Conservation (phyloP, 2,329 filamentous ascomycete genomes). For the Fusarium albosuccineum region DNA sequence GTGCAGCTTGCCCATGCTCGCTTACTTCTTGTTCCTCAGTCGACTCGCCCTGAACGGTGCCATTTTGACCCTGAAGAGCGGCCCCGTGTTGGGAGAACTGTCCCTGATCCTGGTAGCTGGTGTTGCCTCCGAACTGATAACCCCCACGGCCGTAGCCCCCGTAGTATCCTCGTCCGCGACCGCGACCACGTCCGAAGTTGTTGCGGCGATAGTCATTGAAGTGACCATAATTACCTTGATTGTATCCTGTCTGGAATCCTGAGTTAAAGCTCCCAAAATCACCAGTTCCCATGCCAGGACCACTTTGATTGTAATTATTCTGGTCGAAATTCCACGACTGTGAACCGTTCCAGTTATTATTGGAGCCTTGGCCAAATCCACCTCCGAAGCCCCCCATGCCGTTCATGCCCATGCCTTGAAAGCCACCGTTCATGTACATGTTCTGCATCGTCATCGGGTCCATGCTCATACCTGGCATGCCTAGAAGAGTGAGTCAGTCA, state of each 20-base stretch:
- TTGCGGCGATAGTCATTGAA: constrained; percentile 82
- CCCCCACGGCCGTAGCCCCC: constrained; percentile 69
- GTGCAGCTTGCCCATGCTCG: constrained; percentile 55
- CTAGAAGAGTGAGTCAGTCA: constrained; percentile 58
- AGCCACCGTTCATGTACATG: constrained; percentile 84
- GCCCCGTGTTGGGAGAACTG: constrained; percentile 49
- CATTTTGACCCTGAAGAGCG: constrained; percentile 35
- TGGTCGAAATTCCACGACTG: constrained; percentile 87
- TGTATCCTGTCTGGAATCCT: constrained; percentile 82
- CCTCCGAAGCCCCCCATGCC: constrained; percentile 82
- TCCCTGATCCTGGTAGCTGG: constrained; percentile 53
- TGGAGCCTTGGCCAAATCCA: constrained; percentile 71
- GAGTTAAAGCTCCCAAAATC: constrained; percentile 84
- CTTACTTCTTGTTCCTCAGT: constrained; percentile 52
- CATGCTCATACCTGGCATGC: constrained; percentile 88
- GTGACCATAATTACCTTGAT: constrained; percentile 87
- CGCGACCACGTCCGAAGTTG: constrained; percentile 76
- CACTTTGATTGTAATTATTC: constrained; percentile 93
- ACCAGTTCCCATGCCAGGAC: constrained; percentile 83
- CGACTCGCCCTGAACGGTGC: constrained; percentile 32
- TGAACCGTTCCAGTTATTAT: constrained; percentile 85
- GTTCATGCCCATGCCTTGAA: constrained; percentile 82
- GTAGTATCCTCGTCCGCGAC: constrained; percentile 74
- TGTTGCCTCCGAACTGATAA: constrained; percentile 59
- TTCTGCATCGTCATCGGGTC: constrained; percentile 81